Conservation (phyloP, 169 alveolate species). For the Cryptosporidium viatorum region DNA sequence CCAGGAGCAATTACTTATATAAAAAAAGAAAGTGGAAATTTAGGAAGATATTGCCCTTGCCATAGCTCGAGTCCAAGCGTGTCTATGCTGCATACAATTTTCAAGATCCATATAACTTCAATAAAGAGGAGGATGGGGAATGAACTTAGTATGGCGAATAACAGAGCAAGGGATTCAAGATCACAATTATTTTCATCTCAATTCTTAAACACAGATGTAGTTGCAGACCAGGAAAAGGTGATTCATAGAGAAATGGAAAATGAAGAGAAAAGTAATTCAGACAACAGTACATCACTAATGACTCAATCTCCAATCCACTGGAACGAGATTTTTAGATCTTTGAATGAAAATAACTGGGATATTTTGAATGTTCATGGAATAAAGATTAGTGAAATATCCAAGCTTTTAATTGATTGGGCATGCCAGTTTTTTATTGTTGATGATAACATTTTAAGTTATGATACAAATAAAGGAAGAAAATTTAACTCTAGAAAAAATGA, state of each 20-base stretch:
- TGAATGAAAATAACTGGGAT: conserved; percentile 58
- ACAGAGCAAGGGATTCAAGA: background rate
- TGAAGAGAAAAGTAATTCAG: background rate
- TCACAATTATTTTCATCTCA: conserved; percentile 12
- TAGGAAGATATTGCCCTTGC: conserved; percentile 70
- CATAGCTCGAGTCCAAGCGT: conserved; percentile 52
- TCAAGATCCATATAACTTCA: conserved; percentile 41
- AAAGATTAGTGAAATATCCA: conserved; percentile 45
- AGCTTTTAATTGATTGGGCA: conserved; percentile 46
- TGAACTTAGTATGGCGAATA: background rate
- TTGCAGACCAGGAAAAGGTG: conserved; percentile 36
- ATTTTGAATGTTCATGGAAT: conserved; percentile 26
- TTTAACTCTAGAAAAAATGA: background rate
- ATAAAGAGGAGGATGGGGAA: conserved; percentile 10
- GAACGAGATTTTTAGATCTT: conserved; percentile 48
- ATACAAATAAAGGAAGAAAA: background rate
- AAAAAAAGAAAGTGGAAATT: conserved; percentile 58
- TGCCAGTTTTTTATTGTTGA: conserved; percentile 24
- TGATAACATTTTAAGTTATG: conserved; percentile 22
- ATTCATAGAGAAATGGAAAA: conserved; percentile 3
- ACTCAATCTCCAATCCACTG: conserved; percentile 67
- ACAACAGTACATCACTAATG: conserved; percentile 2
- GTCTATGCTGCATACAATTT: conserved; percentile 44
- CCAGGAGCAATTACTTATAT: conserved; percentile 50
- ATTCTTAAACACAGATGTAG: conserved; percentile 32